Evolutionary conservation across 2,329 filamentous ascomycete genomes (phyloP).

Genomic region (Fusarium citri): DNA sequence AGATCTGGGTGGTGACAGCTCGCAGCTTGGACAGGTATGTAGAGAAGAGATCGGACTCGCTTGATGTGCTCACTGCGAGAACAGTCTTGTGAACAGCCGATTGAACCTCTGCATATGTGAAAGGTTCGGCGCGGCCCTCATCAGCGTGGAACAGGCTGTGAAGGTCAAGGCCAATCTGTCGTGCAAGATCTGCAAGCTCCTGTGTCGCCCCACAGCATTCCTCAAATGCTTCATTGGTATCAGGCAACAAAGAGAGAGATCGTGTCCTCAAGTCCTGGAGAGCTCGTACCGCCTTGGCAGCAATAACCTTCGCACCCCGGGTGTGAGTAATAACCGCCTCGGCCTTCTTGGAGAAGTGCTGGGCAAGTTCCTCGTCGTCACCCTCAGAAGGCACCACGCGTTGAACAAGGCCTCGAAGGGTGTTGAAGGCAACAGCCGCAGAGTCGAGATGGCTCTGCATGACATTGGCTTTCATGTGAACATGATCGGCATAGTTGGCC

Average conservation of each 20-base stretch:
- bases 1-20: constrained; percentile 70
- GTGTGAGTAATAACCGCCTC: constrained; percentile 80
- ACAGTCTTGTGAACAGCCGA: constrained; percentile 68
- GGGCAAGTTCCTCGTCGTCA: constrained; percentile 72
- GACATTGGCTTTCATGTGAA: constrained; percentile 80
- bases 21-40: constrained; percentile 76
- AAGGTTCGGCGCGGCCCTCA: constrained; percentile 75
- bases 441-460: constrained; percentile 87
- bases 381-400: constrained; percentile 64
- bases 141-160: constrained; percentile 73
- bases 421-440: constrained; percentile 74
- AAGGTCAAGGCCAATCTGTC: constrained; percentile 74
- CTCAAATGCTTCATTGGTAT: constrained; percentile 76
- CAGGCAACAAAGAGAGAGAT: constrained; percentile 77
- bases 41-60: constrained; percentile 76
- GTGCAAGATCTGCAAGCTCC: constrained; percentile 73
- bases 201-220: constrained; percentile 73
- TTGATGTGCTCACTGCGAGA: constrained; percentile 60
- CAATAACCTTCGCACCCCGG: constrained; percentile 84
- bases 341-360: constrained; percentile 76
- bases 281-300: constrained; percentile 80
- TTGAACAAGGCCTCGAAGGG: constrained; percentile 74
- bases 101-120: constrained; percentile 75
- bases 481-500: constrained; percentile 79
- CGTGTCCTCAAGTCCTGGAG: constrained; percentile 81